Percentiles rank a stretch among this genome's conserved stretches.
These are phyloP conservation scores for Cercophora samala DNA, from an alignment of 495 filamentous ascomycete genomes.

Conservation along the genomic window DNA sequence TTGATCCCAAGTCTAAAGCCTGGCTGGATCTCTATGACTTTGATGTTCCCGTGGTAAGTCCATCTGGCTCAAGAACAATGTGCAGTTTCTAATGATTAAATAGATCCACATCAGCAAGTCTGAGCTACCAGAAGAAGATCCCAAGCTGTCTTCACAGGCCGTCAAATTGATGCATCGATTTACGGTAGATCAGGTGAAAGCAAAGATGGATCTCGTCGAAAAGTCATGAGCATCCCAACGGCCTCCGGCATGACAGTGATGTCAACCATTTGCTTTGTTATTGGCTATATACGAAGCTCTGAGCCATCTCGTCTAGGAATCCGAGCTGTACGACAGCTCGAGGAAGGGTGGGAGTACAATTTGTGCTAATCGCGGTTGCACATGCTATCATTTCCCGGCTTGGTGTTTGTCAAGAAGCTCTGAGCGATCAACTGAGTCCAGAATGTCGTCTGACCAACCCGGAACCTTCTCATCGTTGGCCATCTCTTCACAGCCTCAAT, in stretches of 20 bases:
- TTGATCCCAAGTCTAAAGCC: conserved; percentile 56
- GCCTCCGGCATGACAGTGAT: background rate
- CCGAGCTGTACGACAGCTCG: background rate
- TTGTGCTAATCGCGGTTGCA: background rate
- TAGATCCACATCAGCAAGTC: conserved; percentile 66
- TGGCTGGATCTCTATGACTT: conserved; percentile 88
- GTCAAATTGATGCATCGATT: conserved; percentile 84
- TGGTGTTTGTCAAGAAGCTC: no score
- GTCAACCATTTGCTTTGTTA: background rate
- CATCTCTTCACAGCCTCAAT: conserved; percentile 23
- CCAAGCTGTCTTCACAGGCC: conserved; percentile 55
- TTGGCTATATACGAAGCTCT: background rate
- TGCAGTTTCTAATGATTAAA: background rate
- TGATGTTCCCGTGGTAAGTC: conserved; percentile 75
- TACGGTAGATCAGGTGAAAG: conserved; percentile 63
- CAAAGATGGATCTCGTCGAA: conserved; percentile 65
- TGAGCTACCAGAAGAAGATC: conserved; percentile 44
- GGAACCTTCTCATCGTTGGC: background rate
- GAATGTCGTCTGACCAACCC: background rate
- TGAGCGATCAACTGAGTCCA: no score
- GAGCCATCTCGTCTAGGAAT: background rate
- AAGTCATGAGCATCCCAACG: conserved; percentile 10
- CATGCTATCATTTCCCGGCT: background rate
- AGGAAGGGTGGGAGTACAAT: background rate
- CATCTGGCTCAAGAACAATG: background rate